Evolutionary conservation across 2,329 filamentous ascomycete species (phyloP).

Genomic region (Stemphylium lycopersici): DNA sequence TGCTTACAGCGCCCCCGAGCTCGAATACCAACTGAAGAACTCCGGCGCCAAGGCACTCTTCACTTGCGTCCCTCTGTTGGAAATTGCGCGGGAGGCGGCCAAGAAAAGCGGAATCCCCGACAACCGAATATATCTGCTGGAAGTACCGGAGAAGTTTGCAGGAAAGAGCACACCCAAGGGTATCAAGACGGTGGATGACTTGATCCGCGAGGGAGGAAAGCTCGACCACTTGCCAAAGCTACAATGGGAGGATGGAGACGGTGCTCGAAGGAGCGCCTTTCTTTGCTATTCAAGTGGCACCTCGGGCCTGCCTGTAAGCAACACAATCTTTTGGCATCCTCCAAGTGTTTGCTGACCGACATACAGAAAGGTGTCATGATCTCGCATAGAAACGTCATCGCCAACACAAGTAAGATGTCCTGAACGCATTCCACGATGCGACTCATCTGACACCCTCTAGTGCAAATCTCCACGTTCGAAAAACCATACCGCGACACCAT

Average conservation of each 20-base stretch:
- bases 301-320: conserved; percentile 71
- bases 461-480: conserved; percentile 66
- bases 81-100: conserved; percentile 69
- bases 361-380: conserved; percentile 81
- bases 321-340: conserved; percentile 18
- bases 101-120: conserved; percentile 67
- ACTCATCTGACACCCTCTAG: conserved; percentile 20
- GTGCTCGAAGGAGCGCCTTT: conserved; percentile 72
- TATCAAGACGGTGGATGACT: conserved; percentile 69
- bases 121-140: conserved; percentile 71
- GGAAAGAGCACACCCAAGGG: conserved; percentile 54
- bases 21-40: conserved; percentile 74
- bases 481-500: conserved; percentile 50
- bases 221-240: conserved; percentile 62
- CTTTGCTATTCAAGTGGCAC: conserved; percentile 83
- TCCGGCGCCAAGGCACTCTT: conserved; percentile 73
- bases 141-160: conserved; percentile 64
- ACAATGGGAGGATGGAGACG: conserved; percentile 69
- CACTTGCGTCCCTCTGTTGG: conserved; percentile 71
- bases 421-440: not conserved
- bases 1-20: conserved; percentile 71
- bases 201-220: conserved; percentile 66
- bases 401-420: conserved; percentile 61
- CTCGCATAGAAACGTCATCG: conserved; percentile 78
- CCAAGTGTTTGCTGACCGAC: conserved; percentile 10